Conservation (phyloP, 192 early-diverging fungal genomes). For the Ambispora gerdemannii region DNA sequence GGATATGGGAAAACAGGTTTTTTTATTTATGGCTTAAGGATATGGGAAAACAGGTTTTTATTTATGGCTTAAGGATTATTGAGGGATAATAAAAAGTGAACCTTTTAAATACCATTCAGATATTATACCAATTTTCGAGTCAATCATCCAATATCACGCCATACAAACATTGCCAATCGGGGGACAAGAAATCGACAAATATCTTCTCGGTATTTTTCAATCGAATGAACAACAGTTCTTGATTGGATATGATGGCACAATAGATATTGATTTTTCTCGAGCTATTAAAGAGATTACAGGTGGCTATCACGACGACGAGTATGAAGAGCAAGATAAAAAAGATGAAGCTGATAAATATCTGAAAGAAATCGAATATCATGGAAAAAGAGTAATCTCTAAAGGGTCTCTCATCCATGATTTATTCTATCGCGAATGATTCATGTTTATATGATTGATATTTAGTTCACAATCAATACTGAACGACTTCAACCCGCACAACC, state of each 20-base stretch:
- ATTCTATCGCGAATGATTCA: neutral
- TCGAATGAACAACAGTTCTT: slow-evolving; percentile 50
- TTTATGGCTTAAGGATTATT: neutral
- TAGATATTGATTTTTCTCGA: slow-evolving; percentile 55
- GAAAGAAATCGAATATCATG: slow-evolving; percentile 55
- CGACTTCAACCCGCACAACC: slow-evolving; percentile 62
- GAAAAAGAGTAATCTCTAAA: slow-evolving; percentile 44
- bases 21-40: too few species aligned
- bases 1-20: too few species aligned
- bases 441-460: neutral
- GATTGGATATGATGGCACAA: slow-evolving; percentile 42
- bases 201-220: slow-evolving; percentile 60
- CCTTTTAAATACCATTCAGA: slow-evolving; percentile 38
- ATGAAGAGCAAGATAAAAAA: slow-evolving; percentile 37
- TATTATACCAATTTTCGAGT: slow-evolving; percentile 80
- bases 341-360: slow-evolving; percentile 32
- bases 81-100: neutral
- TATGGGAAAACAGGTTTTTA: slow-evolving; percentile 63
- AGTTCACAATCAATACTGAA: slow-evolving; percentile 58
- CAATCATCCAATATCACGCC: slow-evolving; percentile 56
- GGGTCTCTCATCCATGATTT: neutral
- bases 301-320: slow-evolving; percentile 41
- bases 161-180: slow-evolving; percentile 64
- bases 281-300: slow-evolving; percentile 52
- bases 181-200: slow-evolving; percentile 64